Evolutionary conservation across 2,329 filamentous ascomycete species (phyloP).

Genomic region (Leptographium galeiforme): DNA sequence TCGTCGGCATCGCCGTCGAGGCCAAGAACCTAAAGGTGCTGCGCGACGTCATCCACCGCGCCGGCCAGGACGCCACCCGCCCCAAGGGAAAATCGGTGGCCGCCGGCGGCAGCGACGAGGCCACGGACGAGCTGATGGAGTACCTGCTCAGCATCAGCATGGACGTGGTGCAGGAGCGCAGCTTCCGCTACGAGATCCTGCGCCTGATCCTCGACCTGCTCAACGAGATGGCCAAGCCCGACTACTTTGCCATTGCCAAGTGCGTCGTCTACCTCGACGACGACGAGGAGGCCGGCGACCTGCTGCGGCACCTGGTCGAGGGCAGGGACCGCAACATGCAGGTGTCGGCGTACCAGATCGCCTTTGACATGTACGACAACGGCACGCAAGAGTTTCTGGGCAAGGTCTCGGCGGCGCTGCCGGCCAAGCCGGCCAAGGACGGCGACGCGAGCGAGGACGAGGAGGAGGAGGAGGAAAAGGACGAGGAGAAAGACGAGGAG

Average conservation of each 20-base stretch:
- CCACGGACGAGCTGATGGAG: conserved; percentile 88
- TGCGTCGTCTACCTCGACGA: conserved; percentile 94
- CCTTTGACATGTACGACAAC: conserved; percentile 96
- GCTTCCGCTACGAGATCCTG: conserved; percentile 71
- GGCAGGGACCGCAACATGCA: conserved; percentile 66
- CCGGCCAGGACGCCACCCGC: conserved; percentile 72
- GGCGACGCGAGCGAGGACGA: conserved; percentile 12
- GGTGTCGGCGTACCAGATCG: conserved; percentile 89
- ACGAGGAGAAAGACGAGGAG: conserved; percentile 17
- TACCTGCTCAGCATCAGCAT: conserved; percentile 94
- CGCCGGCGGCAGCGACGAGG: conserved; percentile 34
- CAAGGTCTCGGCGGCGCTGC: conserved; percentile 48
- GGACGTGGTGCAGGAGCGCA: conserved; percentile 90
- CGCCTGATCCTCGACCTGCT: conserved; percentile 89
- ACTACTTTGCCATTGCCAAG: conserved; percentile 96
- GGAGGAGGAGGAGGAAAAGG: conserved; percentile 25
- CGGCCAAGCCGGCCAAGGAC: conserved; percentile 30
- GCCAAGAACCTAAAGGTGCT: conserved; percentile 84
- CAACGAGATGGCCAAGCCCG: conserved; percentile 79
- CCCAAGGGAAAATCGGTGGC: conserved; percentile 40
- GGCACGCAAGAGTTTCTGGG: conserved; percentile 92
- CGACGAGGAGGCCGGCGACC: conserved; percentile 75
- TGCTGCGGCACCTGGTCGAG: conserved; percentile 69
- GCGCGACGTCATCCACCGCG: conserved; percentile 72
- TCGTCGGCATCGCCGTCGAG: conserved; percentile 92